These are phyloP conservation scores for Typha latifolia DNA, from an alignment of 176 grass and related monocot species.

Conservation along the genomic window DNA sequence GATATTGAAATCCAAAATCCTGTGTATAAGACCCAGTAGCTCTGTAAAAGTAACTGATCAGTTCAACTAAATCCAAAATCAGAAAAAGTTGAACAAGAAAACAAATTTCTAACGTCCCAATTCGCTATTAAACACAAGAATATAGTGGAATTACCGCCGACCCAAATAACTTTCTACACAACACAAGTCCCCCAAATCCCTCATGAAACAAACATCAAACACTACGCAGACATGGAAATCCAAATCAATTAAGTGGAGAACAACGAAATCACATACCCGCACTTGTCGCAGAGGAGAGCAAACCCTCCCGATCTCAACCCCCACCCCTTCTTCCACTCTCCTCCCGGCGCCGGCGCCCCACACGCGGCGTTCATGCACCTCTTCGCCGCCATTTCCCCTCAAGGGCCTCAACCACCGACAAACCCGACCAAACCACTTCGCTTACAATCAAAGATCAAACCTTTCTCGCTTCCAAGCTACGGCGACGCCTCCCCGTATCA, in stretches of 20 bases:
- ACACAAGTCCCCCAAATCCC: not conserved
- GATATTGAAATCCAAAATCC: not conserved
- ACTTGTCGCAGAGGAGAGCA: constrained; percentile 86
- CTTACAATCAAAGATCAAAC: not conserved
- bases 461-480: not conserved
- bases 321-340: constrained; percentile 91
- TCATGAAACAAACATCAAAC: not conserved
- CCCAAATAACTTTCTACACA: too few species aligned
- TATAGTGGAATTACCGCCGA: too few species aligned
- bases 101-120: not conserved
- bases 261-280: constrained; percentile 51
- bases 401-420: constrained; percentile 13
- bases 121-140: not conserved
- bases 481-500: constrained; percentile 1
- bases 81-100: not conserved
- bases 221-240: not conserved
- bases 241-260: not conserved
- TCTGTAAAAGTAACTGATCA: not conserved
- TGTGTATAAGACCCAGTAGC: too few species aligned
- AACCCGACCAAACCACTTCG: not conserved
- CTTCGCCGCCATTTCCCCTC: constrained; percentile 13
- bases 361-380: constrained; percentile 85
- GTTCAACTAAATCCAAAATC: constrained; percentile 3
- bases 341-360: constrained; percentile 21
- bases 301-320: constrained; percentile 70